phyloP scores from a whole-genome alignment of 495 filamentous ascomycete genomes.

The Chaetomium tenue region DNA sequence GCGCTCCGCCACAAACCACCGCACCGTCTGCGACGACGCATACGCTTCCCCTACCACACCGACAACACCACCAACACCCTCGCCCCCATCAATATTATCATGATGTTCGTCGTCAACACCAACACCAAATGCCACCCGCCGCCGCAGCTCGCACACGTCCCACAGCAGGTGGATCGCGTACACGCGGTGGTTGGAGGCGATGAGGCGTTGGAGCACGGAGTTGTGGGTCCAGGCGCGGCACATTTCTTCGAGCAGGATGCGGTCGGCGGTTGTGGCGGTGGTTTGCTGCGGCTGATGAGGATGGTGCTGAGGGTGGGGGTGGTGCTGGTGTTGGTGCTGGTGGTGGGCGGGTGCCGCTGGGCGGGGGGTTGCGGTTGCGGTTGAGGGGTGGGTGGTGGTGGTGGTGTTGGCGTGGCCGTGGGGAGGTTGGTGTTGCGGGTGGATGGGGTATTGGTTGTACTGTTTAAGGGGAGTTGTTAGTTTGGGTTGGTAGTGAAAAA shows the following conservation, averaged over 20 bases:
- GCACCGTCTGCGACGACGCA: constrained; percentile 5
- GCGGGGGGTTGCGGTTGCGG: background rate
- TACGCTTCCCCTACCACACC: no score
- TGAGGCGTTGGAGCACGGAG: constrained; percentile 1
- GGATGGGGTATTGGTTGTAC: background rate
- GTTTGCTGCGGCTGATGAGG: constrained; percentile 10
- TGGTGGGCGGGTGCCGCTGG: background rate
- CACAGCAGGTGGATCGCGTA: constrained; percentile 21
- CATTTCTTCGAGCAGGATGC: constrained; percentile 7
- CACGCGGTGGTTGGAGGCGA: background rate
- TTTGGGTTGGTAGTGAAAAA: background rate
- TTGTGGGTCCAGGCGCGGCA: constrained; percentile 16
- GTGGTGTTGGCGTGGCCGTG: background rate
- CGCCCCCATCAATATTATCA: no score
- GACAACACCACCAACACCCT: no score
- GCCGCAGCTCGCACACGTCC: constrained; percentile 22
- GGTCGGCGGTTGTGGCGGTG: no score
- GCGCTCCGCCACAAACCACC: constrained; percentile 22
- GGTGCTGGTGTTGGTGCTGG: background rate
- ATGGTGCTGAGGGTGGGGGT: constrained; percentile 19
- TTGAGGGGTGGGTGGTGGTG: background rate
- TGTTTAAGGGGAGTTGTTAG: background rate
- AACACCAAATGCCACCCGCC: background rate
- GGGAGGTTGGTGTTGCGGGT: background rate
- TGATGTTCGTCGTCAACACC: no score